phyloP scores from a whole-genome alignment of 495 filamentous ascomycete genomes.

The Viridothelium virens region DNA sequence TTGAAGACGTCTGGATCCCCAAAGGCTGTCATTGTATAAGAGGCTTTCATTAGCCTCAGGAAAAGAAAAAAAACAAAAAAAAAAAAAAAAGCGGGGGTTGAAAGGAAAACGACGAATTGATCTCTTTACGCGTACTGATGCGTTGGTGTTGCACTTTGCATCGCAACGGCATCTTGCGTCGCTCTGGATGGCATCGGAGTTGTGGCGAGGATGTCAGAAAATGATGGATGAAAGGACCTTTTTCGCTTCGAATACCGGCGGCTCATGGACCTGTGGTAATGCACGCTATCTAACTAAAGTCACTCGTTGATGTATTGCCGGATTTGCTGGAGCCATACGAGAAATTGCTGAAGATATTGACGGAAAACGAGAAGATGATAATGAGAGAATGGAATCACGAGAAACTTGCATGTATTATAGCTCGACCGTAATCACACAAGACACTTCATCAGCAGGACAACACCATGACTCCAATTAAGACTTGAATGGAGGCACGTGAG shows the following conservation, averaged over 20 bases:
- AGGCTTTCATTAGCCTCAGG: neutral
- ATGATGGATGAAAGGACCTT: slow-evolving; percentile 8
- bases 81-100: neutral
- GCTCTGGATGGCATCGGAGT: slow-evolving; percentile 2
- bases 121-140: neutral
- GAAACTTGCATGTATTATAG: slow-evolving; percentile 1
- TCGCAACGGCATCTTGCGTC: neutral
- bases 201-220: neutral
- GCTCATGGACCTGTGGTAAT: neutral
- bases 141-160: neutral
- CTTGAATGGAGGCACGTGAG: too few species aligned
- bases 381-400: neutral
- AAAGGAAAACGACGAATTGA: neutral
- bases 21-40: neutral
- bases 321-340: neutral
- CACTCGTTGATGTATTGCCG: slow-evolving; percentile 1
- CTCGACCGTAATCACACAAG: neutral
- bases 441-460: too few species aligned
- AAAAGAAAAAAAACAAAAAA: neutral
- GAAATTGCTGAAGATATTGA: slow-evolving; percentile 1
- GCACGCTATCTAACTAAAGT: neutral
- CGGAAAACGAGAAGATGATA: neutral
- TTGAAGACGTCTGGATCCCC: slow-evolving; percentile 11
- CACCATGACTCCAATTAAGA: too few species aligned
- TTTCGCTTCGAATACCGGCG: neutral